A percentile compares a stretch with the other conserved stretches of the same genome.
These are phyloP conservation scores for Amylocarpus encephaloides DNA, from an alignment of 2,329 filamentous ascomycete species.

Conservation along the genomic window DNA sequence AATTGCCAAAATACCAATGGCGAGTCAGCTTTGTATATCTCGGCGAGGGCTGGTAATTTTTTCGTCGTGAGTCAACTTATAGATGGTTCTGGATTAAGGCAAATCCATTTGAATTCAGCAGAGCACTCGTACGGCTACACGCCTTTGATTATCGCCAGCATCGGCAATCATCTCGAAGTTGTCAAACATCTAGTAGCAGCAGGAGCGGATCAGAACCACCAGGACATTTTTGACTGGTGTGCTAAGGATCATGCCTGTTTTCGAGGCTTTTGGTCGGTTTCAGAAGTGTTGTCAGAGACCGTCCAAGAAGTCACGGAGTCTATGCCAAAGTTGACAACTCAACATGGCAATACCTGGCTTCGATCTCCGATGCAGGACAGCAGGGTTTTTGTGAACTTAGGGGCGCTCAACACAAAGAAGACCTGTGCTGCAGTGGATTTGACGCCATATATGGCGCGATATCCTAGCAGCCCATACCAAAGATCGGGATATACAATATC, in stretches of 20 bases:
- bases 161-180: background rate
- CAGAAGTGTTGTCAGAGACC: background rate
- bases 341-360: background rate
- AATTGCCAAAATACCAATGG: no score
- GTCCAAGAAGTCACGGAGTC: background rate
- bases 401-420: conserved; percentile 5
- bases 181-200: background rate
- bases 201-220: conserved; percentile 1
- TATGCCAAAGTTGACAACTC: conserved; percentile 2
- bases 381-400: conserved; percentile 4
- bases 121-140: conserved; percentile 6
- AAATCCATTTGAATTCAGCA: background rate
- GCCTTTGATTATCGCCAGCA: conserved; percentile 8
- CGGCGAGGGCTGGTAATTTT: conserved; percentile 3
- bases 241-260: conserved; percentile 6
- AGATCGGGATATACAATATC: conserved; percentile 2
- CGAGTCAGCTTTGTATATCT: background rate
- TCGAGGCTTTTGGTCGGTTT: conserved; percentile 3
- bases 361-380: conserved; percentile 1
- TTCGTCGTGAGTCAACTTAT: conserved; percentile 3
- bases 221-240: conserved; percentile 5
- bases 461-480: conserved; percentile 3
- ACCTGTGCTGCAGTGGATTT: conserved; percentile 2
- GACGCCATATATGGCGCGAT: background rate
- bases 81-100: background rate